Evolutionary conservation across 495 filamentous ascomycete genomes (phyloP), one percentile per base, ranked within the genome.

Genomic region (Mycothermus thermophilus): DNA sequence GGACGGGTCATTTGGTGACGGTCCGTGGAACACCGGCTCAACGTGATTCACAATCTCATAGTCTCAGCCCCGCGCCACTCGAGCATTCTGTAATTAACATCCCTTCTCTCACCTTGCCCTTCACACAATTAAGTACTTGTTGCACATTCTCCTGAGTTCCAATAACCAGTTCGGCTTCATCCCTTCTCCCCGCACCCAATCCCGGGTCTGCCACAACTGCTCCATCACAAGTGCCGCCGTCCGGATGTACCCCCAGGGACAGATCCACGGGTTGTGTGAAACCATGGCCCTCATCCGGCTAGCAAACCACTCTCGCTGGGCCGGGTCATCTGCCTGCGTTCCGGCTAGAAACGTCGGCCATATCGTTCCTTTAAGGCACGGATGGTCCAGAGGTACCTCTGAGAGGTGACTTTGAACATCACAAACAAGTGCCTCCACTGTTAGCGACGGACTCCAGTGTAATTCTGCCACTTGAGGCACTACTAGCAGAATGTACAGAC

Each of bases 261-360:
- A 66, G 6, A 58, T 38, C 29, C 46, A 49, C 10, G 51, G 48
- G 19, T 47, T 47, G 27, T 31, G 34, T 7, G 32, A 41, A 41
- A 51, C 54, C 34, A 66, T 49, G 3, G 54, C 52, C 10, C 43
- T 31, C 22, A 67, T 44, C 9, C 60, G 51, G 18, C 57, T 48
- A 19, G 52, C 27, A n/a, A 55, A 55, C 60, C 59, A 62, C 1
- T 27, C 28, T 12, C 63, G 42, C 23, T 47, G 47, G 1, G 27
- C 28, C 5, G 40, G 25, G 7, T 58, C 48, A 27, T 58, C 45
- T 4, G 60, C 54, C 22, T 74, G 70, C 3, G 73, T 50, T 1
- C 69, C 71, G 0, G 65, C 66, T 24, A 76, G 52, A 28, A 73
- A 72, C 1, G 72, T 67, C 0, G 72, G 69, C 72, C 71, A 76